Conservation (phyloP, 805 yeast genomes). For the Debaryomyces prosopidis region DNA sequence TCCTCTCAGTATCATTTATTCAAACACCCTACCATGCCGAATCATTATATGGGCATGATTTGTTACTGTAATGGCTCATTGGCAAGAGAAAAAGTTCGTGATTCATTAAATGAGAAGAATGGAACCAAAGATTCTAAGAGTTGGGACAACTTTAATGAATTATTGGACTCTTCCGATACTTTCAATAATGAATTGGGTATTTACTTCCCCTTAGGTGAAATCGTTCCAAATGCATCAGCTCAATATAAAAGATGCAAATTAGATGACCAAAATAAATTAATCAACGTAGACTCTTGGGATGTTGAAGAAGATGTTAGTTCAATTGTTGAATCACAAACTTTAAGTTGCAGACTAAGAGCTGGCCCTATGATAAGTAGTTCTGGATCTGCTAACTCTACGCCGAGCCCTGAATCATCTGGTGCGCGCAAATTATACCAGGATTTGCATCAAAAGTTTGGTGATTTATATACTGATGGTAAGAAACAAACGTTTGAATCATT, state of each 20-base stretch:
- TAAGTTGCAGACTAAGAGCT: conserved; percentile 77
- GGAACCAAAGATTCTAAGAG: conserved; percentile 28
- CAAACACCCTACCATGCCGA: conserved; percentile 78
- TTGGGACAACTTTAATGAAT: conserved; percentile 65
- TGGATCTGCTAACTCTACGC: neutral
- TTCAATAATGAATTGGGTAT: conserved; percentile 61
- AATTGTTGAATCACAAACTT: conserved; percentile 84
- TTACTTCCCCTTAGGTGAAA: conserved; percentile 88
- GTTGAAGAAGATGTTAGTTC: conserved; percentile 66
- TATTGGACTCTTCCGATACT: conserved; percentile 41
- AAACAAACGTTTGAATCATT: conserved; percentile 44
- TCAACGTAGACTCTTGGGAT: conserved; percentile 40
- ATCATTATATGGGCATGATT: conserved; percentile 89
- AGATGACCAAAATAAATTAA: conserved; percentile 23
- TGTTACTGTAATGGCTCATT: conserved; percentile 91
- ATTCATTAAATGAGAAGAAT: conserved; percentile 53
- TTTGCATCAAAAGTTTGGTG: conserved; percentile 36
- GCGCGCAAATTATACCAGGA: conserved; percentile 22
- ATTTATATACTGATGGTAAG: conserved; percentile 50
- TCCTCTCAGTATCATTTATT: conserved; percentile 83
- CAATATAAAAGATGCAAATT: conserved; percentile 57
- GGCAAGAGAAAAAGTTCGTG: conserved; percentile 77
- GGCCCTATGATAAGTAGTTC: conserved; percentile 66
- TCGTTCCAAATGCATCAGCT: conserved; percentile 77
- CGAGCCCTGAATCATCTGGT: neutral